Conservation (phyloP, 441 rosid species). For the Arabidopsis hybrid region DNA sequence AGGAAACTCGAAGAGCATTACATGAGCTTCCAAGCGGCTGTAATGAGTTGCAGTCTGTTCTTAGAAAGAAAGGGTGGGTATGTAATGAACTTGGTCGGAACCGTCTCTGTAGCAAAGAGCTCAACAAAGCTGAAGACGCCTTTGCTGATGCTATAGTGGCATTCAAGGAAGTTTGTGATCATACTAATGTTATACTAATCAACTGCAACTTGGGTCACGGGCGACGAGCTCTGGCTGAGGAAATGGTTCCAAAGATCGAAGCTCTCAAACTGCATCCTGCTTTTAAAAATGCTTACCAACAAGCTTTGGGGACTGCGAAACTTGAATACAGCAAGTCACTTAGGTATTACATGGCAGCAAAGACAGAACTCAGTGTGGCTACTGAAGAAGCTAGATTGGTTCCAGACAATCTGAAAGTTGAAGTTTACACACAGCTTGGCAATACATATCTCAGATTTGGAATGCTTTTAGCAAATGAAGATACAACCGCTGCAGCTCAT, state of each 20-base stretch:
- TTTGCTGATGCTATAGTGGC: slow-evolving; percentile 83
- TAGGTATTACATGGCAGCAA: slow-evolving; percentile 78
- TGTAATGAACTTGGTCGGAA: slow-evolving; percentile 89
- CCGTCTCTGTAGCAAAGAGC: slow-evolving; percentile 74
- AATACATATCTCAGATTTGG: slow-evolving; percentile 90
- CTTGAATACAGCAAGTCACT: slow-evolving; percentile 80
- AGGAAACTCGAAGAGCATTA: slow-evolving; percentile 78
- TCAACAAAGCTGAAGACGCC: slow-evolving; percentile 76
- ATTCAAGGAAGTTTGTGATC: slow-evolving; percentile 78
- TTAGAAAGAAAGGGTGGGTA: slow-evolving; percentile 90
- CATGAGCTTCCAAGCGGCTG: slow-evolving; percentile 62
- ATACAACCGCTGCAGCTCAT: slow-evolving; percentile 61
- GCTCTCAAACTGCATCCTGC: slow-evolving; percentile 55
- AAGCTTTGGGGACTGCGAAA: slow-evolving; percentile 72
- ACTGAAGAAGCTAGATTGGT: slow-evolving; percentile 49
- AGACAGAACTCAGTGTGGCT: slow-evolving; percentile 59
- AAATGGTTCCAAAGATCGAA: slow-evolving; percentile 74
- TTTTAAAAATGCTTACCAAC: slow-evolving; percentile 58
- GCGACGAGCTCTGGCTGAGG: slow-evolving; percentile 93
- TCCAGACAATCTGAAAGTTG: slow-evolving; percentile 62
- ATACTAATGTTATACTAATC: slow-evolving; percentile 78
- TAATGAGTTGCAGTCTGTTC: slow-evolving; percentile 62
- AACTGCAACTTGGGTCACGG: slow-evolving; percentile 95
- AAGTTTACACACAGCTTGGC: slow-evolving; percentile 82
- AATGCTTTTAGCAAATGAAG: slow-evolving; percentile 85